A percentile compares a stretch with the other conserved stretches of the same genome.
These are phyloP conservation scores for Clarkia xantiana DNA, from an alignment of 345 rosid genomes.

Conservation along the genomic window DNA sequence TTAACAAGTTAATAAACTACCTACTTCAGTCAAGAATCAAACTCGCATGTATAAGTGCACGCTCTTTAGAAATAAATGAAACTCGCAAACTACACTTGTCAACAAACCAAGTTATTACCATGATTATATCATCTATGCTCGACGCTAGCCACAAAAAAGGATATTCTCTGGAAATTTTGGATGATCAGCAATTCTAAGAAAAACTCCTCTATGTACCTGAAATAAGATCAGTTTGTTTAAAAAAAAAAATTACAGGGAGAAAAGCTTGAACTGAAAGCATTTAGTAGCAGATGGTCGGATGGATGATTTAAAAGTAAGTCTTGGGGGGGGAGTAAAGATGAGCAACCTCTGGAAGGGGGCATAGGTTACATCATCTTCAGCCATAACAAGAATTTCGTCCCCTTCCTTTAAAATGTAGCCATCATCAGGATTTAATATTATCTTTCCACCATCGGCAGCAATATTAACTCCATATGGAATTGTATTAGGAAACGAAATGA, in stretches of 20 bases:
- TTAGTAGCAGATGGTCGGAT: not conserved
- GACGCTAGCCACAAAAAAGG: conserved; percentile 90
- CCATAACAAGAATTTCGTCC: conserved; percentile 89
- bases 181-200: conserved; percentile 52
- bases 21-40: too few species aligned
- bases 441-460: conserved; percentile 62
- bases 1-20: too few species aligned
- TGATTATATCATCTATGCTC: conserved; percentile 93
- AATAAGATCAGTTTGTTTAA: conserved; percentile 2
- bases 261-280: not conserved
- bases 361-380: conserved; percentile 90
- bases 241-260: not conserved
- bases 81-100: too few species aligned
- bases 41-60: too few species aligned
- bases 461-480: conserved; percentile 83
- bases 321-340: not conserved
- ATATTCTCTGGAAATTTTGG: conserved; percentile 89
- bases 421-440: conserved; percentile 70
- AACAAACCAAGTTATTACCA: conserved; percentile 25
- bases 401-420: conserved; percentile 52
- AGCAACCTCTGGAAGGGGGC: conserved; percentile 59
- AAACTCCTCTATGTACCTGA: conserved; percentile 41
- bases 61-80: too few species aligned
- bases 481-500: conserved; percentile 73
- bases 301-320: not conserved